Percentiles rank a stretch among this genome's conserved stretches.
Conservation (phyloP, 176 grass and related monocot species). For the Alopecurus myosuroides region DNA sequence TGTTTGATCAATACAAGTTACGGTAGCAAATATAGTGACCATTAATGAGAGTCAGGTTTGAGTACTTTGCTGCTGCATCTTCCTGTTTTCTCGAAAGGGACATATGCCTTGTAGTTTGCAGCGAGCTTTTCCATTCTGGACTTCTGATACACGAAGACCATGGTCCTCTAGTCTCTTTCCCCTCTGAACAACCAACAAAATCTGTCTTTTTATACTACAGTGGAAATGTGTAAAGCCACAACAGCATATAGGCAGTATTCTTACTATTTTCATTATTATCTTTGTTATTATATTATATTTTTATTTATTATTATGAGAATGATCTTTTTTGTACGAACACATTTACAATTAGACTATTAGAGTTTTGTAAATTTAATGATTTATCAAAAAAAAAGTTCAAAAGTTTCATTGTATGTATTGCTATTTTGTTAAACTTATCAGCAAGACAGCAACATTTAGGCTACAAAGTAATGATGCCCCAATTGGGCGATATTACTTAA, state of each 20-base stretch:
- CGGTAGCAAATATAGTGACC: too few relatives aligned
- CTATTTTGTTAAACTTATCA: not conserved
- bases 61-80: conserved; percentile 17
- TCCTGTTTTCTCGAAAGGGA: conserved; percentile 19
- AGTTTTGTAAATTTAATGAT: not conserved
- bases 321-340: not conserved
- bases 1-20: conserved; percentile 31
- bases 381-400: not conserved
- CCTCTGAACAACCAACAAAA: not conserved
- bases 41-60: too few relatives aligned
- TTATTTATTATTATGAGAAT: not conserved
- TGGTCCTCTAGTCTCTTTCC: conserved; percentile 19
- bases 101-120: not conserved
- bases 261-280: not conserved
- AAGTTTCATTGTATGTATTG: not conserved
- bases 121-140: not conserved
- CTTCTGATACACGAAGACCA: conserved; percentile 10
- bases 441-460: not conserved
- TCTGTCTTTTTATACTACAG: not conserved
- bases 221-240: conserved; percentile 5
- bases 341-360: not conserved
- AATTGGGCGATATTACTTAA: not conserved
- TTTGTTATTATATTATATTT: not conserved
- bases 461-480: not conserved
- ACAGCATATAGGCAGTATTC: not conserved